Percentiles rank a stretch among this genome's conserved stretches.
phyloP scores from a whole-genome alignment of 768 basidiomycete species.

The Tylopilus vinaceipallidus region DNA sequence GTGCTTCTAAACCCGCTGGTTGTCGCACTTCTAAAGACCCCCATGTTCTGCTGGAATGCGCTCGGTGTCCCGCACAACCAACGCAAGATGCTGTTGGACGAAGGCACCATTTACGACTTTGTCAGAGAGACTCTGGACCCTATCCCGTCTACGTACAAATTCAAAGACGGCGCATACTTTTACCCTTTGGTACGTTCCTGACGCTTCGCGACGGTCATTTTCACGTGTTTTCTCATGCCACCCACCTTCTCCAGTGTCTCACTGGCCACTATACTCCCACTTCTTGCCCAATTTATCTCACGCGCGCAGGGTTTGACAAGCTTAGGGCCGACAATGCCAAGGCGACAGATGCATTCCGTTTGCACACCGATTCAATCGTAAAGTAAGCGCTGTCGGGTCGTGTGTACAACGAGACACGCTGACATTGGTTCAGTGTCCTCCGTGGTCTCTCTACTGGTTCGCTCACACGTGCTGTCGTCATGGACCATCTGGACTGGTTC shows the following conservation, averaged over 20 bases:
- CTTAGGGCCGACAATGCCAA: slow-evolving; percentile 48
- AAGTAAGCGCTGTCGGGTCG: slow-evolving; percentile 42
- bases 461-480: slow-evolving; percentile 62
- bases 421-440: slow-evolving; percentile 38
- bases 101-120: slow-evolving; percentile 48
- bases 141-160: slow-evolving; percentile 42
- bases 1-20: slow-evolving; percentile 60
- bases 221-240: slow-evolving; percentile 1
- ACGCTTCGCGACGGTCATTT: background rate
- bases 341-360: slow-evolving; percentile 52
- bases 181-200: slow-evolving; percentile 48
- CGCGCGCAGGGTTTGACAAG: slow-evolving; percentile 53
- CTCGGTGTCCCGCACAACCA: slow-evolving; percentile 75
- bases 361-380: slow-evolving; percentile 71
- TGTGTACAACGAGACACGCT: background rate
- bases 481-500: slow-evolving; percentile 71
- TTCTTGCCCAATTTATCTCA: slow-evolving; percentile 66
- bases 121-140: slow-evolving; percentile 53
- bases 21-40: slow-evolving; percentile 45
- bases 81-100: slow-evolving; percentile 55
- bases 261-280: slow-evolving; percentile 55
- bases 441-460: slow-evolving; percentile 43
- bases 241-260: slow-evolving; percentile 29
- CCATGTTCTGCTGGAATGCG: slow-evolving; percentile 69
- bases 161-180: slow-evolving; percentile 66